Conservation (phyloP, 441 rosid species). For the Populus hybrid region DNA sequence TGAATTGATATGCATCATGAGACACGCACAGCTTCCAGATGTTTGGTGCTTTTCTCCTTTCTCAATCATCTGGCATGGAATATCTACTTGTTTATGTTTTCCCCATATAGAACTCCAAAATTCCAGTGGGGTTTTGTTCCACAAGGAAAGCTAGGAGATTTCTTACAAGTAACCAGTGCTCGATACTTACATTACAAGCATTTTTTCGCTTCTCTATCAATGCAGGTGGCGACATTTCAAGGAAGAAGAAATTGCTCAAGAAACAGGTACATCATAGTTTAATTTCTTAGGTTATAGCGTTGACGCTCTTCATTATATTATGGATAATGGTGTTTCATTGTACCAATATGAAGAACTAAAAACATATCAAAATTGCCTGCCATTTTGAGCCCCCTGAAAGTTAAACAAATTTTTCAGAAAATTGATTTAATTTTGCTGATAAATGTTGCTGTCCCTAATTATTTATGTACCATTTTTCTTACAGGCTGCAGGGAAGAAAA, state of each 20-base stretch:
- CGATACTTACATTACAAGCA: constrained; percentile 3
- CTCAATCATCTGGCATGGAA: neutral
- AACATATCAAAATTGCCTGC: neutral
- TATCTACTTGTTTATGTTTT: neutral
- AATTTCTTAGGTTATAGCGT: constrained; percentile 1
- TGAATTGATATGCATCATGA: neutral
- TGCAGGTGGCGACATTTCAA: constrained; percentile 86
- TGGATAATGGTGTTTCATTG: neutral
- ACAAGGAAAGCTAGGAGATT: neutral
- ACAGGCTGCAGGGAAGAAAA: constrained; percentile 96
- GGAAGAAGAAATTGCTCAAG: constrained; percentile 94
- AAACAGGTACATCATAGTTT: constrained; percentile 55
- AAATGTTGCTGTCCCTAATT: neutral
- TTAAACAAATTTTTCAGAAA: neutral
- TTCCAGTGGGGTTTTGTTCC: neutral
- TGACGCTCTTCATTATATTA: neutral
- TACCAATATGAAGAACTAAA: neutral
- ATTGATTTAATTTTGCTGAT: neutral
- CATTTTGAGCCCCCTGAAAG: neutral
- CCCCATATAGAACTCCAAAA: neutral
- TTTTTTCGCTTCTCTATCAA: constrained; percentile 18
- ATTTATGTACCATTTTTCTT: constrained; percentile 1
- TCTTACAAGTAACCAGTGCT: neutral
- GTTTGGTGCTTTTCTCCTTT: neutral
- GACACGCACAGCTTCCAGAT: neutral